Base-by-base conservation (phyloP, 495 filamentous ascomycete species). In the Elaphomyces granulatus region DNA sequence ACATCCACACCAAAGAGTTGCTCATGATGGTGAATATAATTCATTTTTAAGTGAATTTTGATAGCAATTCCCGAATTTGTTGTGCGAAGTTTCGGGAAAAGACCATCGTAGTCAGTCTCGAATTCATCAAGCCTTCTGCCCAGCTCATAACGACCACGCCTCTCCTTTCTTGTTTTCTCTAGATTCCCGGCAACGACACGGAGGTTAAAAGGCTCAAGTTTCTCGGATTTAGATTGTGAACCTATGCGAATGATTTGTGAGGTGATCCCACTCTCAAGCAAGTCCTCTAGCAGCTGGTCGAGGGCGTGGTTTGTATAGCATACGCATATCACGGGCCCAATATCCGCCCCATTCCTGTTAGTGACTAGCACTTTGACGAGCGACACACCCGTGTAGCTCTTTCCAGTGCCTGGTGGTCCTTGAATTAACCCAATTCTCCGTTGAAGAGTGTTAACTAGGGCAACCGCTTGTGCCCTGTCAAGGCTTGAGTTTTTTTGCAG, bases 331-430 rank as follows among this genome's bases (percentile, higher is more conserved):
- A 83, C 75, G 0, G 80, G 80, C 0, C 76, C 77, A 4, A 77
- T 58, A 0, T 54, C 41, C 1, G 60, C 57, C n/a, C 45, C 39
- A 0, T 31, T 37, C 32, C 67, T 66, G 45, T 80, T 78, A 2
- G 51, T 61, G 3, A 86, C 54, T 6, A 86, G 51, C 2, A 71
- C 64, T 41, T 74, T 70, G 12, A 77, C 67, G 15, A 74, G 39
- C 41, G 64, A 42, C 4, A 61, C 44, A 3, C 56, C 58, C 4
- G 57, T 45, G 28, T 46, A 54, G 16, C 54, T 56, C 54, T 86
- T 84, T 10, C 82, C 82, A 0, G 80, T 84, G 2, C 82, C 82
- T 0, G 82, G 82, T 0, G 81, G 82, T 0, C 82, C 82, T 58
- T 86, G 81, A 19, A 81, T 78, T 1, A 83, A 56, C 3, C 74